Conservation (phyloP, 805 yeast species). For the Starmerella davenportii region DNA sequence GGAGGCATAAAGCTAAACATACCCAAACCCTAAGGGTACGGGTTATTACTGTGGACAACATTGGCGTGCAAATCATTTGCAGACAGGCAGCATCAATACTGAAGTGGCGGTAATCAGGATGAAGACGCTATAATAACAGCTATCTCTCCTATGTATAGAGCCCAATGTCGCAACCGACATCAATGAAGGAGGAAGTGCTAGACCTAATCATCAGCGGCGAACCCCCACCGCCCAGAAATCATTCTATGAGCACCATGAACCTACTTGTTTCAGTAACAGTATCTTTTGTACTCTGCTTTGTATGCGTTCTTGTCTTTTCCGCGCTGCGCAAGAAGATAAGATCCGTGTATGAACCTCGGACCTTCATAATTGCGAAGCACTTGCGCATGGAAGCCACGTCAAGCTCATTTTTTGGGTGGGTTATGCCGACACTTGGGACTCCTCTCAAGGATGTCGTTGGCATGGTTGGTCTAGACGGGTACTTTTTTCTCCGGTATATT, state of each 20-base stretch:
- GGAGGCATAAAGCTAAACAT: no score
- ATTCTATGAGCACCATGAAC: conserved; percentile 12
- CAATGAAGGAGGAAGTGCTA: conserved; percentile 11
- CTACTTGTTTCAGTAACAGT: conserved; percentile 27
- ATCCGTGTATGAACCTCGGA: conserved; percentile 38
- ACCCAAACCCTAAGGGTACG: no score
- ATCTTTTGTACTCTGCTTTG: conserved; percentile 29
- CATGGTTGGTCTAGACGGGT: conserved; percentile 50
- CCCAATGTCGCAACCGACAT: no score
- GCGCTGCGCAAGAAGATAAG: conserved; percentile 23
- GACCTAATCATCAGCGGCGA: conserved; percentile 13
- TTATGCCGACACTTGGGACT: conserved; percentile 27
- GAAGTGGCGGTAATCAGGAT: no score
- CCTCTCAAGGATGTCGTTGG: conserved; percentile 30
- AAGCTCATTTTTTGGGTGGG: conserved; percentile 39
- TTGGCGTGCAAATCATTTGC: no score
- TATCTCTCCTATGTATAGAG: no score
- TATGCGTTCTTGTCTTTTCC: conserved; percentile 30
- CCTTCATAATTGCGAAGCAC: conserved; percentile 28
- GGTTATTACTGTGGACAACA: no score
- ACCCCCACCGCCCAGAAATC: conserved; percentile 5
- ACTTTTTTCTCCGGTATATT: conserved; percentile 50
- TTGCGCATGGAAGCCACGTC: conserved; percentile 21
- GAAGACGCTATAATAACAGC: no score
- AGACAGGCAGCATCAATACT: no score